Conservation (phyloP, 495 filamentous ascomycete genomes). For the Neurospora tetraspora region DNA sequence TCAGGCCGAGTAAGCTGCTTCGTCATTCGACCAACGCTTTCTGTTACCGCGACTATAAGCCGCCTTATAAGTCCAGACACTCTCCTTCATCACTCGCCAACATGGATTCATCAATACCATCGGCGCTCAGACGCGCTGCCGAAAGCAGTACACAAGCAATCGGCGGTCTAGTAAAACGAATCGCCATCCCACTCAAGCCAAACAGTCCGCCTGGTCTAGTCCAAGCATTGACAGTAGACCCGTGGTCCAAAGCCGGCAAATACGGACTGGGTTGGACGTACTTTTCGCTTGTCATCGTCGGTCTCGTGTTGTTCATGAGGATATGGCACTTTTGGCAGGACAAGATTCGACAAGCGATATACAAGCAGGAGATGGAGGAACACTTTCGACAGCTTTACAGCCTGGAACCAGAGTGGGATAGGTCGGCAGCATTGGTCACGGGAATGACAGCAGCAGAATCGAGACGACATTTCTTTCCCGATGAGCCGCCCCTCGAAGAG, state of each 20-base stretch:
- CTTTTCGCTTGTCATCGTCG: constrained; percentile 63
- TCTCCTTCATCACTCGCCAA: neutral
- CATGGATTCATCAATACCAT: constrained; percentile 21
- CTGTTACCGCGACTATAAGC: neutral
- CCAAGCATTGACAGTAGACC: constrained; percentile 66
- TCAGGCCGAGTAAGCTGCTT: neutral
- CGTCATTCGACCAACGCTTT: neutral
- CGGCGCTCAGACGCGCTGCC: constrained; percentile 12
- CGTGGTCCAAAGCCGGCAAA: constrained; percentile 72
- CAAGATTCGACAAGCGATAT: constrained; percentile 72
- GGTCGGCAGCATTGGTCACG: constrained; percentile 57
- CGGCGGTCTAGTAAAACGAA: constrained; percentile 53
- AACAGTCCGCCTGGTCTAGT: constrained; percentile 60
- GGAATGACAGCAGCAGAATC: constrained; percentile 42
- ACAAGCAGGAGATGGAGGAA: constrained; percentile 60
- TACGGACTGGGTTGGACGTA: constrained; percentile 85
- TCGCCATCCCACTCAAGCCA: constrained; percentile 59
- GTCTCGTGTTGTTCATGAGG: constrained; percentile 51
- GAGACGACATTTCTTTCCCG: constrained; percentile 62
- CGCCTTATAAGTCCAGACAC: neutral
- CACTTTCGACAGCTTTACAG: constrained; percentile 44
- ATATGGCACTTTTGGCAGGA: constrained; percentile 81
- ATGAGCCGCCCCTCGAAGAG: constrained; percentile 35
- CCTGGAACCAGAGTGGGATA: constrained; percentile 51
- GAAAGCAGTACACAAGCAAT: constrained; percentile 17